These are phyloP conservation scores for Saccharomyces kudriavzevii DNA, from an alignment of 805 yeast species.

Conservation along the genomic window DNA sequence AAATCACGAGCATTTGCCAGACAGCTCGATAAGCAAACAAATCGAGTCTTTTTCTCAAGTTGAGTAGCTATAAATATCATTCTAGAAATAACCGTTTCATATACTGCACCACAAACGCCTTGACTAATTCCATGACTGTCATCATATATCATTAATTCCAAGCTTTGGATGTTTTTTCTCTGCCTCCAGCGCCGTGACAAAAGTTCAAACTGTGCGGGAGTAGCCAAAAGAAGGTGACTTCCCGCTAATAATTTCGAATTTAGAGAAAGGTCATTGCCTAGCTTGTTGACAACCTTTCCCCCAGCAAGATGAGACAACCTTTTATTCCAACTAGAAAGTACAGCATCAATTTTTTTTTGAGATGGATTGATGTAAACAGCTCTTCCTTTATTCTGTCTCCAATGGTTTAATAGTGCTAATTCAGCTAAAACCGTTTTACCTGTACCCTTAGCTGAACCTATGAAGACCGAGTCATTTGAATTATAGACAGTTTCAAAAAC, in stretches of 20 bases:
- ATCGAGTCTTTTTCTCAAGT: slow-evolving; percentile 46
- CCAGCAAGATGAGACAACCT: slow-evolving; percentile 43
- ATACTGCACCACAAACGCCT: slow-evolving; percentile 48
- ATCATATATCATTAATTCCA: slow-evolving; percentile 65
- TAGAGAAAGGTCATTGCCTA: slow-evolving; percentile 42
- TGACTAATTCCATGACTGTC: slow-evolving; percentile 61
- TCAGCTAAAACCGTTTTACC: slow-evolving; percentile 72
- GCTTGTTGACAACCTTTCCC: slow-evolving; percentile 48
- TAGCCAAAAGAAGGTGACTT: slow-evolving; percentile 63
- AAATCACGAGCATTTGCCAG: slow-evolving; percentile 69
- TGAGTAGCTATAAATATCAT: slow-evolving; percentile 64
- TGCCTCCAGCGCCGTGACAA: slow-evolving; percentile 79
- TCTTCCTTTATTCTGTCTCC: slow-evolving; percentile 64
- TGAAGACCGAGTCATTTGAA: slow-evolving; percentile 49
- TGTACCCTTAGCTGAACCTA: slow-evolving; percentile 68
- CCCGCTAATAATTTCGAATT: slow-evolving; percentile 51
- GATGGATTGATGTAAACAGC: slow-evolving; percentile 64
- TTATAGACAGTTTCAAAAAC: slow-evolving; percentile 52
- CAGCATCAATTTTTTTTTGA: slow-evolving; percentile 45
- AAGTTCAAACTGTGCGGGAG: slow-evolving; percentile 71
- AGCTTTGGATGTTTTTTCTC: slow-evolving; percentile 56
- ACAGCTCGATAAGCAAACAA: slow-evolving; percentile 64
- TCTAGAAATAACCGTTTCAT: slow-evolving; percentile 66
- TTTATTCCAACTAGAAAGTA: slow-evolving; percentile 45
- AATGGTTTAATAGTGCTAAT: slow-evolving; percentile 60